Evolutionary conservation across 768 basidiomycete species (phyloP), one percentile per base, ranked within the genome.

Genomic region (Hemileccinum impolitum): DNA sequence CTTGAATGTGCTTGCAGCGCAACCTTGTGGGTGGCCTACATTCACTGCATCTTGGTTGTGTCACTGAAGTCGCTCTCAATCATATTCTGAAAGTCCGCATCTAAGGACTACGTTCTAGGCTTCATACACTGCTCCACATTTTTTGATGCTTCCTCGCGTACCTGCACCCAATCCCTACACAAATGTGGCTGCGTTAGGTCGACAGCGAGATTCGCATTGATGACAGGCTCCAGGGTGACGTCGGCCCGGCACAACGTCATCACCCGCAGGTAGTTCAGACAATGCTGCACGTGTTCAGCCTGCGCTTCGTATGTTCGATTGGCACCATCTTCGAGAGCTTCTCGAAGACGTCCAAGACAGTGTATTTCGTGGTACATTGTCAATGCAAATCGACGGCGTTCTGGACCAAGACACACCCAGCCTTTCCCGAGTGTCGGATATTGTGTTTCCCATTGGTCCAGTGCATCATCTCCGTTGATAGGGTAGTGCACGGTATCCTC

Each of bases 221-320:
- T 31, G n/a, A 63, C 75, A 0, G 70, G 70, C 40, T 80, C 78
- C 30, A 81, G 62, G 1, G 77, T 78, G 23, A 72, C 61, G 55
- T 79, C 77, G 11, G 76, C 71, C 9, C 64, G 58, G 54, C 79
- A 81, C 21, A 80, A 64, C 0, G 68, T 61, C 61, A 67, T 69
- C 55, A 76, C 69, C 14, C 77, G 65, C 40, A 81, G 59, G 57
- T 78, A 79, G 43, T 76, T 76, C 45, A 75, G 60, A 56, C 78
- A 80, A 54, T 78, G 79, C 2, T 67, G 60, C n/a, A 64, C 54
- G 21, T 67, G 69, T 8, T 48, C 58, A 0, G 51, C 50, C 21
- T 49, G 57, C 7, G 45, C 51, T 18, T 63, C 57, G 21, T 54
- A 45, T 7, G 54, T 57, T 26, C 48, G 46, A 32, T 57, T 55